Evolutionary conservation across 2,329 filamentous ascomycete species (phyloP).

Genomic region (Paracorniculantispora psalliotae): DNA sequence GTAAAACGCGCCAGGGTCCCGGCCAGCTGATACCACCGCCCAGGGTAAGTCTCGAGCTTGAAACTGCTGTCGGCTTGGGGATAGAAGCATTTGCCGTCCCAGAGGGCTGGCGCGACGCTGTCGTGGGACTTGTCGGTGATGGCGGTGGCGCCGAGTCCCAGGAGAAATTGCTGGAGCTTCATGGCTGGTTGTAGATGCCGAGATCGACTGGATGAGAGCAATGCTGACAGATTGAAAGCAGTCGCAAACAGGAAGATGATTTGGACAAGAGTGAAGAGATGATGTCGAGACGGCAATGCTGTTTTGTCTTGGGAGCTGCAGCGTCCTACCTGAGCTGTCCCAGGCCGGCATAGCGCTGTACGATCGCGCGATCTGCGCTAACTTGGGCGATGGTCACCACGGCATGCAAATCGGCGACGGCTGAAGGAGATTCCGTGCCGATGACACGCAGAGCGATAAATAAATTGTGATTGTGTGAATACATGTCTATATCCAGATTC

Average conservation of each 20-base stretch:
- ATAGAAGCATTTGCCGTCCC: conserved; percentile 29
- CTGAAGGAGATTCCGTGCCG: too few species aligned
- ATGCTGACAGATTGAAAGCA: too few species aligned
- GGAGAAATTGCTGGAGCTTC: conserved; percentile 5
- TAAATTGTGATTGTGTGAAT: too few species aligned
- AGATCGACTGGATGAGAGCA: too few species aligned
- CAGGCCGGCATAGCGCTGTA: not conserved
- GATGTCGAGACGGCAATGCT: too few species aligned
- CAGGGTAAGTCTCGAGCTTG: conserved; percentile 26
- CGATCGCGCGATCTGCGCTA: conserved; percentile 10
- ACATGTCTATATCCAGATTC: too few species aligned
- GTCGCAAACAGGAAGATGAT: not conserved
- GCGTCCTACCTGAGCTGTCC: not conserved
- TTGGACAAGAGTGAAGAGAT: too few species aligned
- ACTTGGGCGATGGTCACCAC: not conserved
- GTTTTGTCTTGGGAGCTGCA: too few species aligned
- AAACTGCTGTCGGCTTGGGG: conserved; percentile 25
- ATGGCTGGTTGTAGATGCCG: not conserved
- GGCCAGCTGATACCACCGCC: conserved; percentile 30
- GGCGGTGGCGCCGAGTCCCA: not conserved
- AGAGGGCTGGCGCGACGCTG: conserved; percentile 25
- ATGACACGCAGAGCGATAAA: too few species aligned
- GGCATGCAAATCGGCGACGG: not conserved
- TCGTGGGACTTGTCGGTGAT: conserved; percentile 4
- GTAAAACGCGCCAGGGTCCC: conserved; percentile 28